These are phyloP conservation scores for Candida stauntonica DNA, from an alignment of 805 yeast species.

Conservation along the genomic window DNA sequence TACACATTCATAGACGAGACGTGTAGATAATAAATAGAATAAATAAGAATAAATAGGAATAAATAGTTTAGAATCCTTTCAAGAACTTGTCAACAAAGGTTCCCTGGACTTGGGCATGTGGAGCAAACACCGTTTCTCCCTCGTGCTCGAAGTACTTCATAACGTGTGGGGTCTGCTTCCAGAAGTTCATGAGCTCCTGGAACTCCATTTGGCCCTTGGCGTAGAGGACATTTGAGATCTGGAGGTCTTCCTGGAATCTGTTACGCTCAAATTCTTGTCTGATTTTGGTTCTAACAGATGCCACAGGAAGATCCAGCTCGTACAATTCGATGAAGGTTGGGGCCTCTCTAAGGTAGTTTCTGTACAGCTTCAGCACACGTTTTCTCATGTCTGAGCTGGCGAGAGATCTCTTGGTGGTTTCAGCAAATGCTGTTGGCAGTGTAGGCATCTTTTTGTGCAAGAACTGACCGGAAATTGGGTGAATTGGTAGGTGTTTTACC, in stretches of 20 bases:
- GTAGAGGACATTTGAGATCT: conserved; percentile 61
- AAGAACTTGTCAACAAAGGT: conserved; percentile 70
- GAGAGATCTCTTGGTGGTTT: conserved; percentile 65
- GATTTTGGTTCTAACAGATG: conserved; percentile 74
- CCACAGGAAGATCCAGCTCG: conserved; percentile 72
- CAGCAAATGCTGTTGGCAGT: conserved; percentile 78
- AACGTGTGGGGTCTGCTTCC: conserved; percentile 87
- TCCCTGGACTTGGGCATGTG: conserved; percentile 43
- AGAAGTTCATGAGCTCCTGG: conserved; percentile 81
- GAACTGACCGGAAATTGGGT: too few species aligned
- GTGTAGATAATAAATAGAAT: conserved; percentile 2
- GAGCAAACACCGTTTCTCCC: conserved; percentile 41
- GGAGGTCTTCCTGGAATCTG: conserved; percentile 64
- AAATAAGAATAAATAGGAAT: conserved; percentile 6
- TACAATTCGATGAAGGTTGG: conserved; percentile 58
- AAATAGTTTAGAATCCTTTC: conserved; percentile 39
- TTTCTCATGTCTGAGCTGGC: conserved; percentile 55
- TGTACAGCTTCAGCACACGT: conserved; percentile 66
- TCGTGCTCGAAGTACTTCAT: conserved; percentile 75
- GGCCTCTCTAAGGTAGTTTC: conserved; percentile 63
- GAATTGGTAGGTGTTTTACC: too few species aligned
- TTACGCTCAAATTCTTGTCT: conserved; percentile 89
- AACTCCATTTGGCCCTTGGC: conserved; percentile 89
- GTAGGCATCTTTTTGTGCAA: conserved; percentile 42
- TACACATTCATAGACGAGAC: too few species aligned